Conservation (phyloP, 2,329 filamentous ascomycete species). For the Dryadomyces quercus-mongolicae region DNA sequence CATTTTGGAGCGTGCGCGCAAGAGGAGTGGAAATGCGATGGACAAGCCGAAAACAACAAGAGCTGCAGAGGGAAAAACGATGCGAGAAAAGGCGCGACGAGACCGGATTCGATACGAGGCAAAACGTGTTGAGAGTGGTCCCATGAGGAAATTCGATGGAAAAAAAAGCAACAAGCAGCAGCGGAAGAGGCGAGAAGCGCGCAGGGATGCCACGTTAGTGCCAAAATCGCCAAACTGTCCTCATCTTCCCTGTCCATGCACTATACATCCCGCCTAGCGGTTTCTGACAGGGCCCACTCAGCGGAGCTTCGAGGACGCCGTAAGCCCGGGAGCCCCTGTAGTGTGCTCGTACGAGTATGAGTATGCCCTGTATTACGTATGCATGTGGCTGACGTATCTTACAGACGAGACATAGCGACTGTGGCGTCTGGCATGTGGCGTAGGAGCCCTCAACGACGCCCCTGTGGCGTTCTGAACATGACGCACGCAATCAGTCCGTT, state of each 20-base stretch:
- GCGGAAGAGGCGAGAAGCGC: neutral
- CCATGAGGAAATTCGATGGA: neutral
- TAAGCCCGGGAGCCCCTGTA: too few species aligned
- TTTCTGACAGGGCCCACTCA: too few species aligned
- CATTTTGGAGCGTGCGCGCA: constrained; percentile 1
- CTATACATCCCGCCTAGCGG: neutral
- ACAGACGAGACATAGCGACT: too few species aligned
- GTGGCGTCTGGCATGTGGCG: too few species aligned
- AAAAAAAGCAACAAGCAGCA: neutral
- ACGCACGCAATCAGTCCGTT: too few species aligned
- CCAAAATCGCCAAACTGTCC: constrained; percentile 1
- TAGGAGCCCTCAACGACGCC: too few species aligned
- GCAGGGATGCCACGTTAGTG: neutral
- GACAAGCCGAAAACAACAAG: neutral
- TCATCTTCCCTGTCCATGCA: neutral
- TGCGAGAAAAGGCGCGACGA: neutral
- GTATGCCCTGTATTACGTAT: too few species aligned
- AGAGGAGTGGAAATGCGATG: neutral
- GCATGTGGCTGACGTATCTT: too few species aligned
- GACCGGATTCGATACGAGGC: neutral
- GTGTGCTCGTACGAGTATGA: too few species aligned
- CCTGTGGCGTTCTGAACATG: too few species aligned
- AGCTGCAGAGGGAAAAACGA: neutral
- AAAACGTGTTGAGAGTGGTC: neutral
- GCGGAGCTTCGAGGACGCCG: too few species aligned